Base-by-base conservation (phyloP, 495 filamentous ascomycete species). In the Chaetomidium leptoderma region DNA sequence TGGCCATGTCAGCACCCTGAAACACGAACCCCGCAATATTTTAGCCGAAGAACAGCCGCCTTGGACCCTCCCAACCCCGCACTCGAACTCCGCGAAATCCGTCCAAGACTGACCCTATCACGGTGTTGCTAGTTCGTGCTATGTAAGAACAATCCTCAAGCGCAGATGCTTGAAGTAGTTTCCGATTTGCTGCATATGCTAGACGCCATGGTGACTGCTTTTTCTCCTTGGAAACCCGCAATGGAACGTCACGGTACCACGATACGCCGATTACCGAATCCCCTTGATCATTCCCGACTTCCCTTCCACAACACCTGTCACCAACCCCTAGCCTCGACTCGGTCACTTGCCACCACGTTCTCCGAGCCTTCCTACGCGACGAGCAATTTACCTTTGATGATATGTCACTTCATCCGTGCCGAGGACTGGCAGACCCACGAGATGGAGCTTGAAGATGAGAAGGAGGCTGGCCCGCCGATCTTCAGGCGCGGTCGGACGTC, bases 1-100 rank as follows among this genome's bases (percentile, higher is more conserved):
- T n/a, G 36, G 36, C 36, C 7, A 10, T 37, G 53, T 47, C 53
- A 56, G 40, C 44, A 21, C 33, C 2, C 30, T n/a, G 52, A 44
- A 43, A 44, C 37, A 55, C n/a, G n/a, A n/a, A n/a, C n/a, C n/a
- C n/a, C n/a, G n/a, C 45, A 9, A 50, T 43, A 16, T 17, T 50
- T 50, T 32, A 57, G 55, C 55, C 55, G 44, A 57, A 57, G 26
- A 57, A 50, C 35, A 57, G 35, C 55, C 45, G 45, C 17, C 0
- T 7, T 43, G 42, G 42, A 39, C 53, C 42, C 44, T 47, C 40
- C 47, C 23, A 14, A 46, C 53, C 40, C 53, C 42, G 42, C 29
- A 19, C 17, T 17, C 37, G 37, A 40, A 40, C 37, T 40, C 17
- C 37, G 37, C 37, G 4, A 14, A 24, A 6, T 17, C n/a, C 23